Percentiles rank a stretch among this genome's conserved stretches.
Conservation (phyloP, 2,329 filamentous ascomycete species). For the Pyrenophora teres region DNA sequence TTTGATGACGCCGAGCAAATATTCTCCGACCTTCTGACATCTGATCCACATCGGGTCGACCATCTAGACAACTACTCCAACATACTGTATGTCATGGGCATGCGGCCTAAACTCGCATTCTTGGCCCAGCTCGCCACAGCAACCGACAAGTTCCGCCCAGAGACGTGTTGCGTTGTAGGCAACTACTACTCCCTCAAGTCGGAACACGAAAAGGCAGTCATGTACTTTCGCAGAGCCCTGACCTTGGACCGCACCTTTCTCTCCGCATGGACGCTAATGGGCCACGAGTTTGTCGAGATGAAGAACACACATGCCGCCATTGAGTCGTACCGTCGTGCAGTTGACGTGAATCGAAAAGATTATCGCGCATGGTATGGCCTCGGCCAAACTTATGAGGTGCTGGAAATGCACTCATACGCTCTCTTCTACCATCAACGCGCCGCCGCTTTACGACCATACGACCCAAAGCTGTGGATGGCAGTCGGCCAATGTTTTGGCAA, state of each 20-base stretch:
- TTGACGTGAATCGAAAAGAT: conserved; percentile 94
- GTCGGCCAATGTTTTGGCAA: conserved; percentile 90
- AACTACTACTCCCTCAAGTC: conserved; percentile 97
- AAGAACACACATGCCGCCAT: conserved; percentile 99
- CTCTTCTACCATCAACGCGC: conserved; percentile 98
- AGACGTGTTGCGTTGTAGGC: conserved; percentile 94
- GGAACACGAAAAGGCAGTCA: conserved; percentile 95
- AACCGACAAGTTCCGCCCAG: conserved; percentile 93
- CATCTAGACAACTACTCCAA: conserved; percentile 96
- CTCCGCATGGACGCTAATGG: conserved; percentile 98
- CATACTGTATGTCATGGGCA: conserved; percentile 90
- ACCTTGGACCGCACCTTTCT: conserved; percentile 89
- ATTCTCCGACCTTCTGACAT: conserved; percentile 71
- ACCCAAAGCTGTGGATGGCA: conserved; percentile 98
- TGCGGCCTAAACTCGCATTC: conserved; percentile 87
- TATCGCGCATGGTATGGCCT: conserved; percentile 98
- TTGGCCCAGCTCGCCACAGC: conserved; percentile 87
- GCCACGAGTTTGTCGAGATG: conserved; percentile 97
- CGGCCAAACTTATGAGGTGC: conserved; percentile 94
- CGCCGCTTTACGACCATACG: conserved; percentile 88
- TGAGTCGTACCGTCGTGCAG: conserved; percentile 91
- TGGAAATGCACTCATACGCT: conserved; percentile 97
- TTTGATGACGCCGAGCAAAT: conserved; percentile 67
- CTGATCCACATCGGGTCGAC: conserved; percentile 74
- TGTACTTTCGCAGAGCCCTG: conserved; percentile 93